A percentile compares a stretch with the other conserved stretches of the same genome.
Evolutionary conservation across 1,139 yeast genomes (phyloP).

Genomic region (Lodderomyces elongisporus): DNA sequence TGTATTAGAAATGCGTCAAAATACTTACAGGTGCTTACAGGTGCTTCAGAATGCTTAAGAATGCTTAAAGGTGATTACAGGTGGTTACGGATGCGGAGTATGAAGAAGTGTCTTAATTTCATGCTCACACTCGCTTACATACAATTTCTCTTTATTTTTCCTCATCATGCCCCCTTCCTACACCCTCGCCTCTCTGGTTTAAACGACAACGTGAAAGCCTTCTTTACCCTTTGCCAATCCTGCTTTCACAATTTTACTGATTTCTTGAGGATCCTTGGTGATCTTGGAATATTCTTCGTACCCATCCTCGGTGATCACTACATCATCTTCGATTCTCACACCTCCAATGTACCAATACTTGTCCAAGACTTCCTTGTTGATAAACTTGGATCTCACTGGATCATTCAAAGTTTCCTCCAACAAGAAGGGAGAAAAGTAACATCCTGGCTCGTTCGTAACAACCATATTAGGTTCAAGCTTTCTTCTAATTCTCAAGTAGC

Average conservation of each 20-base stretch:
- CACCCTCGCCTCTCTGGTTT: too few species aligned
- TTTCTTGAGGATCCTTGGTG: conserved; percentile 80
- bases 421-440: conserved; percentile 81
- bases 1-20: too few species aligned
- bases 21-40: too few species aligned
- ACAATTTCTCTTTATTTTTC: too few species aligned
- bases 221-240: conserved; percentile 45
- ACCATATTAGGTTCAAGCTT: conserved; percentile 72
- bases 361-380: conserved; percentile 61
- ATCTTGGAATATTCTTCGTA: conserved; percentile 75
- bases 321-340: conserved; percentile 92
- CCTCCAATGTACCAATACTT: conserved; percentile 90
- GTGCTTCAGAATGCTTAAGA: too few species aligned
- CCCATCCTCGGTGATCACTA: conserved; percentile 71
- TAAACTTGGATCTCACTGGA: conserved; percentile 53
- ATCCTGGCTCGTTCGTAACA: conserved; percentile 92
- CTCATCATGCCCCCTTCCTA: too few species aligned
- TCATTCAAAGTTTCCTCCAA: conserved; percentile 61
- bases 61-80: too few species aligned
- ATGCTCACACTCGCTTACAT: too few species aligned
- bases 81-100: too few species aligned
- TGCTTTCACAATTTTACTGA: conserved; percentile 65
- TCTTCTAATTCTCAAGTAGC: conserved; percentile 78
- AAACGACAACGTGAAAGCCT: conserved; percentile 60
- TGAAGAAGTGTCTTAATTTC: too few species aligned